Evolutionary conservation across 768 basidiomycete genomes (phyloP), one percentile per base, ranked within the genome.

Genomic region (Boletus sp.): DNA sequence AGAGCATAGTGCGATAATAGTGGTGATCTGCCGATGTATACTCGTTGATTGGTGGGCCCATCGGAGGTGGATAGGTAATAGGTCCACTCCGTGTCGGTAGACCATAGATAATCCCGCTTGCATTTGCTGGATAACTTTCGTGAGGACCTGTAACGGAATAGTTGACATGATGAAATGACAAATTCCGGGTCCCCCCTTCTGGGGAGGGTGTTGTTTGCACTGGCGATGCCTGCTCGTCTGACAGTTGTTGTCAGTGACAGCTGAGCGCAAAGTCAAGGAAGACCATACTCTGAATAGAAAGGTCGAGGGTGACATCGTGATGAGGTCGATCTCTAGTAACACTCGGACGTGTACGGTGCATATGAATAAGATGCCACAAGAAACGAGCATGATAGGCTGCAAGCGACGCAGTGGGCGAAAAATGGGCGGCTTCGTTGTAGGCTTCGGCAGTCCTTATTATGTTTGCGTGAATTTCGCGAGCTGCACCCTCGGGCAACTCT

Each of bases 311-410:
- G 61, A 77, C 67, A 58, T 64, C 72, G 44, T 77, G 66, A 72
- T 64, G 72, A 61, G 48, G 68, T 62, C 55, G 77, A 42, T 66
- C 68, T 51, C 77, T 62, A 64, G 66, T 57, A 75, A 74, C 59
- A 54, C 67, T 47, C 54, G 77, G 77, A 52, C 80, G 79, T 47
- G 77, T 69, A 60, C 81, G 80, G 63, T 83, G 79, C 52, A 78
- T 77, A 61, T 89, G 77, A 37, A 92, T 77, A 43, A 93, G 76
- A 53, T 79, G 82, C 64, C 83, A 82, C 37, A 93, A 73, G 72
- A 93, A 93, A 47, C 90, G 85, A 38, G 87, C 83, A 62, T 93
- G 90, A 57, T 85, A 84, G 33, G 83, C 83, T n/a, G 85, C 85
- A 17, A 83, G 81, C 39, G 81, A 82, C 29, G 83, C 82, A 27